These are phyloP conservation scores for Colletotrichum spaethianum DNA, from an alignment of 2,329 filamentous ascomycete genomes.

Conservation along the genomic window DNA sequence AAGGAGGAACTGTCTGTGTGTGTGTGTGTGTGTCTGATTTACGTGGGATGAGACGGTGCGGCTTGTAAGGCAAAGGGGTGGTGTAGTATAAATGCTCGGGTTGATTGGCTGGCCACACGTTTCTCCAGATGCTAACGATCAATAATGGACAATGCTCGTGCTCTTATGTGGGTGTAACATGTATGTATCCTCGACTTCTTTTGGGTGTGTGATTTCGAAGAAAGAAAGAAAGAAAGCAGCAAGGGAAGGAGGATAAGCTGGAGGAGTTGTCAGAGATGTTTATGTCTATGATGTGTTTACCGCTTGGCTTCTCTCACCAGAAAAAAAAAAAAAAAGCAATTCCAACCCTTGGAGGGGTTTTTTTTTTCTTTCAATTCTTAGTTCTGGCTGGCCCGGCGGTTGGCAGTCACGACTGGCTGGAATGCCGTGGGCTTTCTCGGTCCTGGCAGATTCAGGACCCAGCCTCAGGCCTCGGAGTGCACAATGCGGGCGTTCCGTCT, in stretches of 20 bases:
- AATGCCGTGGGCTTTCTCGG: constrained; percentile 9
- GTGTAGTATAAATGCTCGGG: background rate
- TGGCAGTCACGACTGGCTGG: constrained; percentile 11
- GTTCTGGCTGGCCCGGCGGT: background rate
- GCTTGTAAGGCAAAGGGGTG: background rate
- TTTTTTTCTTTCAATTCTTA: background rate
- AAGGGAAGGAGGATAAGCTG: background rate
- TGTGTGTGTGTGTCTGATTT: constrained; percentile 17
- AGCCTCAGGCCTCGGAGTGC: constrained; percentile 27
- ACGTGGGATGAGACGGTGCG: constrained; percentile 20
- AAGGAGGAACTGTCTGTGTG: constrained; percentile 13
- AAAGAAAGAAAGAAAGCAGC: background rate
- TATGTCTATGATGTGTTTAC: background rate
- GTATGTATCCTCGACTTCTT: background rate
- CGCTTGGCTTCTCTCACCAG: background rate
- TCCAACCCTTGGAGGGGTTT: background rate
- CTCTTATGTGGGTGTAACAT: background rate
- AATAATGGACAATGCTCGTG: constrained; percentile 8
- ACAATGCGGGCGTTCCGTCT: constrained; percentile 17
- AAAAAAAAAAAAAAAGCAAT: background rate
- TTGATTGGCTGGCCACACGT: constrained; percentile 8
- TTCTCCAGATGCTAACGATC: background rate
- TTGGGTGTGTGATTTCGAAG: background rate
- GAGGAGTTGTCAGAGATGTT: background rate
- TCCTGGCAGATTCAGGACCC: constrained; percentile 27